Percentiles rank a stretch among this genome's conserved stretches.
Conservation (phyloP, 2,329 filamentous ascomycete species). For the Pseudogymnoascus sp. region DNA sequence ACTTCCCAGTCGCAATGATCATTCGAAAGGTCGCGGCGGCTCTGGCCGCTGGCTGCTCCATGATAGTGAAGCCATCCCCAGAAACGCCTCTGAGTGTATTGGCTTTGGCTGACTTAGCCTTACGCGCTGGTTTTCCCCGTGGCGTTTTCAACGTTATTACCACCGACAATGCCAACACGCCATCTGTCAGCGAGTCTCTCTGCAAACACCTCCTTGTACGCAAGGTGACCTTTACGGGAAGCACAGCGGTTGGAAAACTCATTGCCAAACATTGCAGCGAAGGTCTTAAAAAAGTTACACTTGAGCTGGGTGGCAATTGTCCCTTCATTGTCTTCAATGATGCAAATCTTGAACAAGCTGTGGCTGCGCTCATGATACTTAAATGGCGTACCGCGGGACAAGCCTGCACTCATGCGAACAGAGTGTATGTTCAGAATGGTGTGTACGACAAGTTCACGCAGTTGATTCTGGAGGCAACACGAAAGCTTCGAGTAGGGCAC, state of each 20-base stretch:
- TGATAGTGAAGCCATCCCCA: conserved; percentile 66
- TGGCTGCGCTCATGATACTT: conserved; percentile 40
- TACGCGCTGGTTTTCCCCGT: conserved; percentile 48
- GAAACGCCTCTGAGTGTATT: conserved; percentile 56
- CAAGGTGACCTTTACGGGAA: conserved; percentile 57
- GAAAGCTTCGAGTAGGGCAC: conserved; percentile 54
- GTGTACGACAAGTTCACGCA: conserved; percentile 56
- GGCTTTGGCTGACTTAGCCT: conserved; percentile 45
- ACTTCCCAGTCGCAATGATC: conserved; percentile 63
- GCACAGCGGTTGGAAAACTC: conserved; percentile 54
- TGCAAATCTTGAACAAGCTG: conserved; percentile 50
- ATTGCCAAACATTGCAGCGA: conserved; percentile 53
- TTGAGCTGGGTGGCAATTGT: conserved; percentile 61
- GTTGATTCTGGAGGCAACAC: conserved; percentile 45
- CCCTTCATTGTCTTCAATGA: conserved; percentile 59
- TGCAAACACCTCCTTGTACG: conserved; percentile 52
- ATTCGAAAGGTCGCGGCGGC: conserved; percentile 61
- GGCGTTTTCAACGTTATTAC: conserved; percentile 57
- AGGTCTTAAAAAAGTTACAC: conserved; percentile 55
- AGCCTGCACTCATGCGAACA: conserved; percentile 58
- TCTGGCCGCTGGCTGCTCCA: conserved; percentile 64
- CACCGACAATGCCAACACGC: conserved; percentile 51
- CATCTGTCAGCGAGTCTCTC: conserved; percentile 45
- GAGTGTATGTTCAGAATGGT: conserved; percentile 56
- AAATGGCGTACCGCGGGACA: conserved; percentile 57